Base-by-base conservation (phyloP, 768 basidiomycete species). In the Suillus fuscotomentosus region DNA sequence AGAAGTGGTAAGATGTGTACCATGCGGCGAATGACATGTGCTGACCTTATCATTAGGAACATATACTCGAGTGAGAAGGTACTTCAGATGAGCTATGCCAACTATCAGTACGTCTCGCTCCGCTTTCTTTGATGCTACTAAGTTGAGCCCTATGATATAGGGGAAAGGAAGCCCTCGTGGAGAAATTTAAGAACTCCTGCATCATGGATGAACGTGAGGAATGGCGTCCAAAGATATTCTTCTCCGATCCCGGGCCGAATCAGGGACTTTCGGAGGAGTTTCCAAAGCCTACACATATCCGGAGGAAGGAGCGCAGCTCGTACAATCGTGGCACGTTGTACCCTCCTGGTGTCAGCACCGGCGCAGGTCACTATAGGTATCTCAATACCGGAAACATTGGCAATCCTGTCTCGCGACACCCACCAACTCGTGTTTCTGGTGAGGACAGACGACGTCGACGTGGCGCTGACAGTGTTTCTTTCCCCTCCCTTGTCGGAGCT, bases 31-130 rank as follows among this genome's bases (percentile, higher is more conserved):
- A 38, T 65, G 59, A 24, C 51, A 39, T 43, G 39, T 10, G 13
- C 51, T 64, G 45, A 69, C 51, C 61, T 39, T 61, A 27, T 66
- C 60, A 22, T 27, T 73, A 94, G 92, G 92, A 95, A 96, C 72
- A 88, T 93, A 88, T 95, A 92, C 73, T 91, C 91, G 10, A 94
- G 92, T 66, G 92, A 95, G 76, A 96, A 96, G 71, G 88, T 94
- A 10, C 77, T 95, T 60, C 90, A 95, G 70, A 93, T 95, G 89
- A 91, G 90, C 68, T 96, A 95, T 72, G 95, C 94, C 3, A 95
- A 93, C 69, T 94, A 92, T 71, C 94, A 95, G 93, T 94, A 66
- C 61, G 91, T 82, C n/a, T 39, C 60, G 39, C 14, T n/a, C 36
- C 20, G 15, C 54, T 24, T 55, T 63, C 15, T 24, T 51, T 24